Base-by-base conservation (phyloP, 1,139 yeast genomes). In the Pichia cactophila region DNA sequence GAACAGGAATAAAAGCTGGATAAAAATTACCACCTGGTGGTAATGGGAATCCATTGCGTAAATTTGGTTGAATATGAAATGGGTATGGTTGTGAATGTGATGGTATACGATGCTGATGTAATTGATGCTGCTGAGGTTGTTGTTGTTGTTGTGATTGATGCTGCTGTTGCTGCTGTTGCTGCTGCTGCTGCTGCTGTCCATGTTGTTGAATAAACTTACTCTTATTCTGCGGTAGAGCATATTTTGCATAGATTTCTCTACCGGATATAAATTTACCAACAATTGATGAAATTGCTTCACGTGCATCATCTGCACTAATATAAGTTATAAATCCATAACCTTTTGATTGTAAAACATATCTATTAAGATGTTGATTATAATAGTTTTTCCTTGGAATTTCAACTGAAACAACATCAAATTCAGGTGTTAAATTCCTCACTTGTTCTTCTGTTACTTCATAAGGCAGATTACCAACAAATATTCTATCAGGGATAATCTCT, bases 381-480 rank as follows among this genome's bases (percentile, higher is more conserved):
- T 56, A 57, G 28, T 54, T 52, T 45, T 58, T 60, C 17, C 55
- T 54, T 43, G 69, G 68, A 44, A 65, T 54, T 49, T 63, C 67
- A 35, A 63, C 61, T 11, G 63, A 56, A 35, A 58, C 60, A 23
- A 60, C 59, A 26, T 56, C 55, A 29, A 59, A 51, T 17, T 58
- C 60, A 6, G 61, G 61, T n/a, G 63, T 59, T 46, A 61, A 53
- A 31, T 56, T 53, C 44, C 55, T 52, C 29, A 62, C 56, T 26
- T 61, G 59, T 10, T 58, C 60, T 57, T 74, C 78, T 23, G 73
- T 70, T 45, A 76, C 75, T 48, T 68, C 67, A 62, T 69, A 77
- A 51, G 75, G 75, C 49, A 78, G 69, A 58, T 77, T 77, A 44
- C 80, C 79, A 48, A 78, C 71, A 59, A 72, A 74, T 16, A 64